Percentiles rank a stretch among this genome's conserved stretches.
These are phyloP conservation scores for Aeschynomene evenia DNA, from an alignment of 306 rosid genomes.

Conservation along the genomic window DNA sequence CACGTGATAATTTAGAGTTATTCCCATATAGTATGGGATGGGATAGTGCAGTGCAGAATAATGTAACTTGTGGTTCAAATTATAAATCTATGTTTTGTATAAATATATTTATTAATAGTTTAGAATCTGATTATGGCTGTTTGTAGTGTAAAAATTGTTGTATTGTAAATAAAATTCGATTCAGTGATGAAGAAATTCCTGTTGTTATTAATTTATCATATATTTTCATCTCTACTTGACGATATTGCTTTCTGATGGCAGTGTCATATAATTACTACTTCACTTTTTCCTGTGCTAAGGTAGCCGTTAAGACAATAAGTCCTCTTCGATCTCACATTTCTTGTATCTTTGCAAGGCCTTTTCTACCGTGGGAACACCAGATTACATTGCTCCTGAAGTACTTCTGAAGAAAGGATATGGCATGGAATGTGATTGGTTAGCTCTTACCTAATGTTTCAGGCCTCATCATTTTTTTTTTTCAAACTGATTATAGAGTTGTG, in stretches of 20 bases:
- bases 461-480: constrained; percentile 8
- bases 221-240: background rate
- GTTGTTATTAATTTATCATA: background rate
- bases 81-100: background rate
- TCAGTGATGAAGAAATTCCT: background rate
- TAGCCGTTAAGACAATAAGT: constrained; percentile 18
- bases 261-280: constrained; percentile 20
- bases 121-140: background rate
- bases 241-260: constrained; percentile 9
- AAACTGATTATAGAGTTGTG: background rate
- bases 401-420: constrained; percentile 95
- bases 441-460: constrained; percentile 35
- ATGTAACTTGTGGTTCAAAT: background rate
- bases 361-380: constrained; percentile 98
- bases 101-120: background rate
- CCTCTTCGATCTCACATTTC: constrained; percentile 32
- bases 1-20: background rate
- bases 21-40: background rate
- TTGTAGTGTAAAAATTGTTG: background rate
- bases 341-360: constrained; percentile 65
- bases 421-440: constrained; percentile 99
- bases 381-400: constrained; percentile 99
- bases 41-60: background rate
- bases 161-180: background rate
- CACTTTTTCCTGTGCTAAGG: background rate